Base-by-base conservation (phyloP, 2,329 filamentous ascomycete species). In the Botrytis deweyae region DNA sequence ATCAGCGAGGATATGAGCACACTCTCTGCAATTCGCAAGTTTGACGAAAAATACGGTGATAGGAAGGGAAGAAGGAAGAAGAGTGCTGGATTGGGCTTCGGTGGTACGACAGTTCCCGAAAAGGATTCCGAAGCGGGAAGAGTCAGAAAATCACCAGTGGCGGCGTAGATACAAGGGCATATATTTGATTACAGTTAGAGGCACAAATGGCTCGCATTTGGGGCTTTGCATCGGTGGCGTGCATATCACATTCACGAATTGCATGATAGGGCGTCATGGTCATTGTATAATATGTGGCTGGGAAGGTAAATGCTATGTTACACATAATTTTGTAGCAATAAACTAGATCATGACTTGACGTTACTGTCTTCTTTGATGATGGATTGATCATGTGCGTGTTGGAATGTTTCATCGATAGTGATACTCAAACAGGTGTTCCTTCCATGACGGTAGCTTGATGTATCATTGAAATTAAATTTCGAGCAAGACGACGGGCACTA, bases 11-110 rank as follows among this genome's bases (percentile, higher is more conserved):
- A 99, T 80, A 98, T 98, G 95, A 87, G 89, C 67, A 93, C 90
- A 46, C 85, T 99, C 76, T 89, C 90, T 77, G 93, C 93, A 20
- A 97, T 99, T 79, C 89, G 93, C 78, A 97, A 97, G 83, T 99
- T 98, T 80, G 96, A 99, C 81, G 93, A 97, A 83, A 92, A 95
- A 82, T 99, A 95, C 81, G 95, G 96, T 40, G 94, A 97, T 81
- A 88, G 91, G 52, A 91, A 89, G 80, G 89, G 88, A 78, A 88
- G 89, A 80, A 89, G 88, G 81, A 90, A 88, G 82, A 89, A 84
- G 79, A 82, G 82, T 72, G 84, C 84, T 74, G 82, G 81, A 10
- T 88, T 92, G 83, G 90, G 90, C 0, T 92, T 92, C 79, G 88
- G 84, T 3, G 80, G 79, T 7, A 79, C 79, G 1, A 79, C 72